Evolutionary conservation across 352 stramenopile species (phyloP).

Genomic region (Phytophthora pinifolia): DNA sequence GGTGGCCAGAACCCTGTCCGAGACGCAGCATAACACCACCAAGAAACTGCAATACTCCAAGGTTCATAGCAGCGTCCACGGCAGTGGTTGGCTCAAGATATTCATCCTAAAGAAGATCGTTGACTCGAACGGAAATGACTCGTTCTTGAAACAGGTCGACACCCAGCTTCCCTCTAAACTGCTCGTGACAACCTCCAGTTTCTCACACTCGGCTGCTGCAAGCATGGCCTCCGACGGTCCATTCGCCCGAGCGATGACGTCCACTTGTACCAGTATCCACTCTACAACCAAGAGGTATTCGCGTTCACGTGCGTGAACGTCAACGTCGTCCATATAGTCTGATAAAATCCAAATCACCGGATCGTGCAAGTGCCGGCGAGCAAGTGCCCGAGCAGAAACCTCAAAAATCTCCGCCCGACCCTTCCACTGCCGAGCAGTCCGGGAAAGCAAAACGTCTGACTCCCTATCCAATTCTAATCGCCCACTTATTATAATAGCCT

Average conservation of each 20-base stretch:
- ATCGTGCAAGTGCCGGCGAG: too few species aligned
- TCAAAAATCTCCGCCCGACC: constrained; percentile 2
- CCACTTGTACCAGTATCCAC: constrained; percentile 9
- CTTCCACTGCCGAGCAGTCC: neutral
- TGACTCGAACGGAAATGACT: too few species aligned
- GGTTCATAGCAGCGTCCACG: neutral
- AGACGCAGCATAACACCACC: neutral
- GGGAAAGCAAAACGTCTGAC: neutral
- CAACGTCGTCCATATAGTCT: neutral
- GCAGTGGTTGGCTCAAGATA: neutral
- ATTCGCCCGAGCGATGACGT: constrained; percentile 3
- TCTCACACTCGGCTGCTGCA: neutral
- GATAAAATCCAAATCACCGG: constrained; percentile 13
- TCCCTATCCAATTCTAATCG: neutral
- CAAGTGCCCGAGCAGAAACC: constrained; percentile 11
- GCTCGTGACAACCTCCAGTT: neutral
- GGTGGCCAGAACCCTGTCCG: too few species aligned
- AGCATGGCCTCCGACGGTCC: neutral
- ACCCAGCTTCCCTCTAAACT: neutral
- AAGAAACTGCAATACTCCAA: neutral
- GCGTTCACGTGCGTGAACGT: too few species aligned
- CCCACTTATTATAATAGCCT: constrained; percentile 11
- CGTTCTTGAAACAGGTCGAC: neutral
- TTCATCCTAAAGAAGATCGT: too few species aligned
- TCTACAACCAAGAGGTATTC: constrained; percentile 8